Evolutionary conservation across 805 yeast species (phyloP), one percentile per base, ranked within the genome.

Genomic region (Wickerhamiella domercqiae): DNA sequence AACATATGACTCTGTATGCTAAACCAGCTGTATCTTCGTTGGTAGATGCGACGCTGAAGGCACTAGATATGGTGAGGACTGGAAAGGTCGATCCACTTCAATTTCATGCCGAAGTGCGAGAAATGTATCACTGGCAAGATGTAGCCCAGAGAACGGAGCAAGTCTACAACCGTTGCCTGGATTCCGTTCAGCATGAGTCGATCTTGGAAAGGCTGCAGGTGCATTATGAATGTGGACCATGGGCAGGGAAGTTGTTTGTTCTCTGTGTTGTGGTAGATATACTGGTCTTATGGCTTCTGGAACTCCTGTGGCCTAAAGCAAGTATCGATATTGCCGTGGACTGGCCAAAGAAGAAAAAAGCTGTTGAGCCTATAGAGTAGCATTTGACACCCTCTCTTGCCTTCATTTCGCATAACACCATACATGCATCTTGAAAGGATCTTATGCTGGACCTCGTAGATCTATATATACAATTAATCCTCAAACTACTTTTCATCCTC

Each of bases 61-160:
- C 94, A 0, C 78, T 87, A 9, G 54, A 61, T 1, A 55, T 69
- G 38, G 61, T 83, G 24, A 67, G 71, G 40, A 61, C 69, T 1
- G 70, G 71, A 3, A 51, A 63, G 32, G 70, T 83, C 0, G 81
- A 86, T 49, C 77, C 94, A 0, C 66, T 77, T 0, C 60, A 55
- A 5, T 90, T 90, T 55, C 97, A 90, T 55, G 64, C 70, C 1
- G 80, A 79, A 45, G 76, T 90, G 17, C 68, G 71, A 24, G 56
- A 63, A 25, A 82, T 90, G 90, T 90, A 90, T 56, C 80, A 82
- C 50, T 90, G 99, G 99, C 63, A 62, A 39, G 79, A 86, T 50
- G 79, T 90, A 16, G 97, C 98, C 0, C 59, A 60, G 34, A 62
- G 98, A 33, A 90, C 98, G 0, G 93, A 82, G 48, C 61, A 60